phyloP scores from a whole-genome alignment of 495 filamentous ascomycete genomes.

The Thozetella sp. region DNA sequence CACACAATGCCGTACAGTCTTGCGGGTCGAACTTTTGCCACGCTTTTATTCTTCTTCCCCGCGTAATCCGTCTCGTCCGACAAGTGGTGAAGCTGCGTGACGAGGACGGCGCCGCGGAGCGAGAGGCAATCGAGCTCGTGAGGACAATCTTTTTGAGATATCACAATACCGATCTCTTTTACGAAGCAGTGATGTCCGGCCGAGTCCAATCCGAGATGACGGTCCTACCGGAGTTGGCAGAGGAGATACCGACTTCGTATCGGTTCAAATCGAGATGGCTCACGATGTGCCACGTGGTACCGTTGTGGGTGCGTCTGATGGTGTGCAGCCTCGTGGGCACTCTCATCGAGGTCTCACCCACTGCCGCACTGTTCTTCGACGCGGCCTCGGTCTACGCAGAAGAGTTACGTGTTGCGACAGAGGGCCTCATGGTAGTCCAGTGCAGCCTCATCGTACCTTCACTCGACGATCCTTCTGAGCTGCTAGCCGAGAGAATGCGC shows the following conservation, averaged over 20 bases:
- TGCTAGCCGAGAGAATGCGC: not conserved
- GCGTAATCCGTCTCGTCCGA: not conserved
- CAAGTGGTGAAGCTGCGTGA: not conserved
- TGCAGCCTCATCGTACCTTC: not conserved
- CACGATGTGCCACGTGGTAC: not conserved
- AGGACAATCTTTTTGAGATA: not conserved
- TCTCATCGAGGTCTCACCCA: not conserved
- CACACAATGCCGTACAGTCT: not conserved
- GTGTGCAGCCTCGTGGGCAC: not conserved
- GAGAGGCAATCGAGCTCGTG: not conserved
- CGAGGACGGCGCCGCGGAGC: not conserved
- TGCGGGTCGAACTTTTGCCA: not conserved
- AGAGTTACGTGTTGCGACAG: not conserved
- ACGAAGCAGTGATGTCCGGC: not conserved
- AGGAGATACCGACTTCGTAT: not conserved
- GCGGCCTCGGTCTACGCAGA: not conserved
- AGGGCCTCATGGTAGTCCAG: not conserved
- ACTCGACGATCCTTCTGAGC: not conserved
- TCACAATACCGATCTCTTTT: not conserved
- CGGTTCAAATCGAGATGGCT: not conserved
- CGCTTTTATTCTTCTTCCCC: not conserved
- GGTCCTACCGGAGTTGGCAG: not conserved
- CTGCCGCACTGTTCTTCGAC: not conserved
- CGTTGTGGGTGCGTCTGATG: not conserved
- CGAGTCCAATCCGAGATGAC: not conserved